Evolutionary conservation across 2,329 filamentous ascomycete genomes (phyloP).

Genomic region (Venturia nashicola): DNA sequence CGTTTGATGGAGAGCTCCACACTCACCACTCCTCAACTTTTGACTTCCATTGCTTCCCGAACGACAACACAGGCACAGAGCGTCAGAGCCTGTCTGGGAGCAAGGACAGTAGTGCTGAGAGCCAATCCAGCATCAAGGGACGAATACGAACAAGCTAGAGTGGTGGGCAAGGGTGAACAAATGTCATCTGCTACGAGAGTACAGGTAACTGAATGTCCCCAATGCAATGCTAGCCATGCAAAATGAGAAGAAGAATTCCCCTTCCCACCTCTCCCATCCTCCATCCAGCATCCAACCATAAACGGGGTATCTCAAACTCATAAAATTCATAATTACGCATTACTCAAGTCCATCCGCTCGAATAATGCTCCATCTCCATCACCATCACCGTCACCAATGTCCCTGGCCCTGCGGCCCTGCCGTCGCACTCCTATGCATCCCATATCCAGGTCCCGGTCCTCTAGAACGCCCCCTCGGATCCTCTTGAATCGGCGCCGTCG

Average conservation of each 20-base stretch:
- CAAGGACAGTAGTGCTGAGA: no score
- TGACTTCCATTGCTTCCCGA: no score
- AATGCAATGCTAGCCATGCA: no score
- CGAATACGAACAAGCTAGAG: no score
- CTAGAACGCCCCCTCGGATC: background rate
- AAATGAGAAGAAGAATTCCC: background rate
- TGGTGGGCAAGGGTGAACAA: no score
- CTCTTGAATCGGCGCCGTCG: slow-evolving; percentile 3
- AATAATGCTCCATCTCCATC: background rate
- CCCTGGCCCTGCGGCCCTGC: background rate
- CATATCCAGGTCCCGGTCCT: slow-evolving; percentile 1
- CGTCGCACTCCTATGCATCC: slow-evolving; percentile 1
- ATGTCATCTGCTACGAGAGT: no score
- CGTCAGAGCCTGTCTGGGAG: no score
- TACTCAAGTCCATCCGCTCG: background rate
- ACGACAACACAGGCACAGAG: no score
- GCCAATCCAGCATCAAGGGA: no score
- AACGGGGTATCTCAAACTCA: background rate
- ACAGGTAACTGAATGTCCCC: no score
- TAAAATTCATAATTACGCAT: background rate
- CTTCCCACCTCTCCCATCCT: background rate
- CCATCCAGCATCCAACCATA: background rate
- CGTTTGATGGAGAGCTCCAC: no score
- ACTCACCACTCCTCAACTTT: no score
- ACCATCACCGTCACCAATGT: background rate